Conservation (phyloP, 768 basidiomycete genomes). For the Boletus sp. region DNA sequence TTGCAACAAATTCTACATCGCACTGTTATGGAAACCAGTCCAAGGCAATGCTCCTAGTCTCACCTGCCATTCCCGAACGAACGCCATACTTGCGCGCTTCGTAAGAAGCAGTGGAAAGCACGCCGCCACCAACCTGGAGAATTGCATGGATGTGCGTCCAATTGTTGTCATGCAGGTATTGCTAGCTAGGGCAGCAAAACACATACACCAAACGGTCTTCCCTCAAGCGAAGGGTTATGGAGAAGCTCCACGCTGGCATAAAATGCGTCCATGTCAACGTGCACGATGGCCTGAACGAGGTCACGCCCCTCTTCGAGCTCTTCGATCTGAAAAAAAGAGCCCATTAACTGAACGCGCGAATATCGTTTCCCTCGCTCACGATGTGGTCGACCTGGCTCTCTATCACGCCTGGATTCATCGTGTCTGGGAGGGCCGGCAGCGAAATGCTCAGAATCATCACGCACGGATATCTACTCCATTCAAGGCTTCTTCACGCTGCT, state of each 20-base stretch:
- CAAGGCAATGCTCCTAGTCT: constrained; percentile 6
- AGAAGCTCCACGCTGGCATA: constrained; percentile 78
- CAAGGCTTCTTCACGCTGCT: constrained; percentile 56
- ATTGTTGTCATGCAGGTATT: background rate
- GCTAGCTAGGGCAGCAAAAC: background rate
- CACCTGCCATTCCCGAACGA: constrained; percentile 94
- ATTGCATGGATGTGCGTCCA: background rate
- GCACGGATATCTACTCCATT: constrained; percentile 56
- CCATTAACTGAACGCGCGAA: background rate
- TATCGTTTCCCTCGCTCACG: constrained; percentile 41
- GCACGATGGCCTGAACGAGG: constrained; percentile 79
- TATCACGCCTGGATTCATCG: constrained; percentile 43
- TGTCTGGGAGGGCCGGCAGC: background rate
- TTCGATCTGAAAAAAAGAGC: constrained; percentile 39
- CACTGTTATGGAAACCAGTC: background rate
- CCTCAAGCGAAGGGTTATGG: constrained; percentile 57
- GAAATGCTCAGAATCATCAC: constrained; percentile 18
- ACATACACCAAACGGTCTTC: constrained; percentile 71
- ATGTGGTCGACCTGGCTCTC: constrained; percentile 67
- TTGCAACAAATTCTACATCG: constrained; percentile 77
- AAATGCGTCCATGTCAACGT: constrained; percentile 97
- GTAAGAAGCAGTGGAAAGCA: constrained; percentile 87
- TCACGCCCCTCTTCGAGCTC: constrained; percentile 77
- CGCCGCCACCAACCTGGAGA: constrained; percentile 70
- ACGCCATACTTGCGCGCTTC: constrained; percentile 89